These are phyloP conservation scores for Acidomyces sp. DNA, from an alignment of 495 filamentous ascomycete genomes.

Conservation along the genomic window DNA sequence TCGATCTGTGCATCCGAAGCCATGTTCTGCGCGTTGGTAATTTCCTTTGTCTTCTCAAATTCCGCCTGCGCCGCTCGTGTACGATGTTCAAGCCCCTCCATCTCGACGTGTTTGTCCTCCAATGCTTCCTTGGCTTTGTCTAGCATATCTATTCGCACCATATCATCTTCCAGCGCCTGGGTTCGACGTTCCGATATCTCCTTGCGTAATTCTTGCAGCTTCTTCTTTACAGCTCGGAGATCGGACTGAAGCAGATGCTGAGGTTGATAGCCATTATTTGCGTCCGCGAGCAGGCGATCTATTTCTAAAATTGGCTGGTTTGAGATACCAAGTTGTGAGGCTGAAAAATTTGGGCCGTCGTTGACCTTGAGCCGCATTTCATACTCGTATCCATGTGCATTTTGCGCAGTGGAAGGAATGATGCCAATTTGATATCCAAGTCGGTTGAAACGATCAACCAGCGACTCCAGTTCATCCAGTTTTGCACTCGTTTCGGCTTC, in stretches of 20 bases:
- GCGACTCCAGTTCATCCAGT: constrained; percentile 77
- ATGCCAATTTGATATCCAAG: constrained; percentile 85
- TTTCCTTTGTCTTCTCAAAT: constrained; percentile 85
- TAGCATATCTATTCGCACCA: constrained; percentile 80
- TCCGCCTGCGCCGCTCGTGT: constrained; percentile 79
- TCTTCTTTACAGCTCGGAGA: constrained; percentile 66
- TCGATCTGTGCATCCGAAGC: constrained; percentile 86
- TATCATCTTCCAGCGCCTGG: constrained; percentile 66
- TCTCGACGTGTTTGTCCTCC: constrained; percentile 82
- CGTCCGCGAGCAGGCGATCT: constrained; percentile 68
- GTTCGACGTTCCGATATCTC: constrained; percentile 80
- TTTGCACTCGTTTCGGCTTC: constrained; percentile 69
- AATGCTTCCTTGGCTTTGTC: constrained; percentile 88
- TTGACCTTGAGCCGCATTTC: constrained; percentile 63
- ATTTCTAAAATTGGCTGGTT: constrained; percentile 33
- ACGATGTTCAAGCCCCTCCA: constrained; percentile 79
- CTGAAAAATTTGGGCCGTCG: constrained; percentile 57
- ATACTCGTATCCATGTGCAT: constrained; percentile 71
- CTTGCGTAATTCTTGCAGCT: constrained; percentile 63
- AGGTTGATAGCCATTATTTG: constrained; percentile 62
- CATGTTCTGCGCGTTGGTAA: constrained; percentile 73
- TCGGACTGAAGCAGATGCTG: constrained; percentile 71
- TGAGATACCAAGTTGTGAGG: constrained; percentile 51
- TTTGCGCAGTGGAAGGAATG: constrained; percentile 68
- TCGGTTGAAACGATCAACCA: constrained; percentile 80